Evolutionary conservation across 768 basidiomycete genomes (phyloP), one percentile per base, ranked within the genome.

Genomic region (Suillus brevipes): DNA sequence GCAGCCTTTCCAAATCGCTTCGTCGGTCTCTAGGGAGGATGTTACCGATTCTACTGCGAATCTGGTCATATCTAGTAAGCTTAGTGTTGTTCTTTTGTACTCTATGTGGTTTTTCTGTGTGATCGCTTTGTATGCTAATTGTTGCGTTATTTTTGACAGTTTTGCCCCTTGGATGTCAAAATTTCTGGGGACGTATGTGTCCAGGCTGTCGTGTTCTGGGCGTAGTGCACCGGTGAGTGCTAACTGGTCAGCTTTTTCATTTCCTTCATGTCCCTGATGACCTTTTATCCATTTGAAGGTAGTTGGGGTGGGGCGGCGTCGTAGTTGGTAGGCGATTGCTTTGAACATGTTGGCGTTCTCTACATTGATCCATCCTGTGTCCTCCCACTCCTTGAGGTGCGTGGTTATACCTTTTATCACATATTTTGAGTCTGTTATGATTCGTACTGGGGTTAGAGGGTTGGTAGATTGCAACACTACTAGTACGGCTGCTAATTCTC

Each of bases 401-500:
- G 45, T 9, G 5, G 45, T 47, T n/a, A 5, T 23, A 2, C 3
- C 18, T n/a, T 68, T 23, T 1, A 47, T 23, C 2, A 23, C n/a
- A 4, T n/a, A 47, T 6, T 6, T 47, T 47, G 20, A 47, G 20
- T 12, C 8, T 0, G 70, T 65, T 10, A 57, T 52, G 0, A 72
- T 65, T 2, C 10, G 14, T 0, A 75, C 1, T 0, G 65, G 59
- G 0, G 2, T n/a, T 2, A 38, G 40, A 4, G 49, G 57, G 34
- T 18, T 4, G 0, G n/a, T 23, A n/a, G 1, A 10, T 55, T 65
- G 61, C 0, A 61, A 36, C 2, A 64, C 57, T 0, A 25, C 20
- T 0, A 67, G 12, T 2, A 72, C 18, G 0, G 66, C 71, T 14
- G 63, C 50, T 1, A 72, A 7, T 40, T 70, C 70, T 0, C 65